phyloP scores from a whole-genome alignment of 345 rosid genomes.

The Geranium brycei region DNA sequence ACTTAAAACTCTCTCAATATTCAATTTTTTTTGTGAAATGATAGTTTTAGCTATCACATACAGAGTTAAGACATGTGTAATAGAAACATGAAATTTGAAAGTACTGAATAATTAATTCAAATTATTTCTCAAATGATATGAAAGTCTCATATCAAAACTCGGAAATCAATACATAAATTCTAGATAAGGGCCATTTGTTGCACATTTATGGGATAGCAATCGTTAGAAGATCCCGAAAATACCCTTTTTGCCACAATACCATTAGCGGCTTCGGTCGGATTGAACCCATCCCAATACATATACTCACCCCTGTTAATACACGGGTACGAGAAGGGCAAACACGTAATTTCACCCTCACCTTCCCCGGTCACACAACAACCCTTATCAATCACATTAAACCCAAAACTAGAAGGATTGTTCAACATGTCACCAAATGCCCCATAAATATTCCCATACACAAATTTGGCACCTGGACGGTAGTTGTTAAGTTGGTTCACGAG shows the following conservation, averaged over 20 bases:
- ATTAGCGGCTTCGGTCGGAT: background rate
- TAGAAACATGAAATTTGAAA: no score
- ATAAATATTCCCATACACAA: constrained; percentile 49
- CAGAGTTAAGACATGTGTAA: no score
- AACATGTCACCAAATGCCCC: constrained; percentile 55
- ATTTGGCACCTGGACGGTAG: constrained; percentile 40
- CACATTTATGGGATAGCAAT: background rate
- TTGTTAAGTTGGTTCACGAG: constrained; percentile 52
- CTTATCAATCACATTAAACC: constrained; percentile 10
- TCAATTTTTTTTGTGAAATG: no score
- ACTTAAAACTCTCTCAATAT: no score
- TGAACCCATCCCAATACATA: background rate
- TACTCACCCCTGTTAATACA: background rate
- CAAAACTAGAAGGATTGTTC: constrained; percentile 41
- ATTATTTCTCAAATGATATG: no score
- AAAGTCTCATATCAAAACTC: background rate
- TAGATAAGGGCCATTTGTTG: background rate
- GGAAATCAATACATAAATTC: background rate
- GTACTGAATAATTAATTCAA: no score
- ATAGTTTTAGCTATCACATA: no score
- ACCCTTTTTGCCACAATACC: background rate
- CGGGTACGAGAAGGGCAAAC: background rate
- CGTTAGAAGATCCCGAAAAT: background rate
- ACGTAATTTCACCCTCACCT: background rate
- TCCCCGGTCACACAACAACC: background rate